These are phyloP conservation scores for Gentiana macrophylla DNA, from an alignment of 257 asterid species.

Conservation along the genomic window DNA sequence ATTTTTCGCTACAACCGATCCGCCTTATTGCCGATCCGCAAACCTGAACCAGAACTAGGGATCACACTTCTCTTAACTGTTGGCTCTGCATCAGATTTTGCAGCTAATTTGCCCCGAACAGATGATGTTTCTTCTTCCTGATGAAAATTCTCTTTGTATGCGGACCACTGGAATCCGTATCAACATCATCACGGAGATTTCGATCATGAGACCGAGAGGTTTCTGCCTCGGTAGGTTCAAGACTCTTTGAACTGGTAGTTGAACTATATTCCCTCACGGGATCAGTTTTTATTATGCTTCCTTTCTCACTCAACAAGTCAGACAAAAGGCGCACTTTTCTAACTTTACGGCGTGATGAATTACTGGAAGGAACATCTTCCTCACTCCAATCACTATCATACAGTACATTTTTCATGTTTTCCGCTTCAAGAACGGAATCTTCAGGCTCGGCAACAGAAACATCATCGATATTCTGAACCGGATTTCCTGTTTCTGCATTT, in stretches of 20 bases:
- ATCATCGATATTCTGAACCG: background rate
- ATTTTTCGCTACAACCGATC: slow-evolving; percentile 22
- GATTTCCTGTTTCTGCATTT: background rate
- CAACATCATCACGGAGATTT: slow-evolving; percentile 10
- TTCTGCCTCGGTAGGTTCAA: slow-evolving; percentile 24
- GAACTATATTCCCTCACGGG: slow-evolving; percentile 13
- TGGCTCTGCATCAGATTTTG: slow-evolving; percentile 17
- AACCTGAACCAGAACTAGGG: slow-evolving; percentile 21
- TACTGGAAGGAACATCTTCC: slow-evolving; percentile 16
- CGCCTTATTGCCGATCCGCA: slow-evolving; percentile 11
- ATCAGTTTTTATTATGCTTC: slow-evolving; percentile 11
- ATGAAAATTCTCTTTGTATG: slow-evolving; percentile 33
- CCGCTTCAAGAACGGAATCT: slow-evolving; percentile 8
- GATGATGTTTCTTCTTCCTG: slow-evolving; percentile 24
- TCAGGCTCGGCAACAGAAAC: slow-evolving; percentile 7
- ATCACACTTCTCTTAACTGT: slow-evolving; percentile 19
- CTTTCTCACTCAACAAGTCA: slow-evolving; percentile 52
- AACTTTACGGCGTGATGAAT: slow-evolving; percentile 25
- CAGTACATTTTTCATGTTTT: slow-evolving; percentile 26
- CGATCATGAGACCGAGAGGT: slow-evolving; percentile 14
- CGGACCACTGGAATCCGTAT: slow-evolving; percentile 23
- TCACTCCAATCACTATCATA: slow-evolving; percentile 27
- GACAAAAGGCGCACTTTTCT: slow-evolving; percentile 60
- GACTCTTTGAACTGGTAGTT: slow-evolving; percentile 12
- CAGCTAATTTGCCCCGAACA: slow-evolving; percentile 13